Conservation (phyloP, 2,329 filamentous ascomycete species). For the Botrytis fragariae region DNA sequence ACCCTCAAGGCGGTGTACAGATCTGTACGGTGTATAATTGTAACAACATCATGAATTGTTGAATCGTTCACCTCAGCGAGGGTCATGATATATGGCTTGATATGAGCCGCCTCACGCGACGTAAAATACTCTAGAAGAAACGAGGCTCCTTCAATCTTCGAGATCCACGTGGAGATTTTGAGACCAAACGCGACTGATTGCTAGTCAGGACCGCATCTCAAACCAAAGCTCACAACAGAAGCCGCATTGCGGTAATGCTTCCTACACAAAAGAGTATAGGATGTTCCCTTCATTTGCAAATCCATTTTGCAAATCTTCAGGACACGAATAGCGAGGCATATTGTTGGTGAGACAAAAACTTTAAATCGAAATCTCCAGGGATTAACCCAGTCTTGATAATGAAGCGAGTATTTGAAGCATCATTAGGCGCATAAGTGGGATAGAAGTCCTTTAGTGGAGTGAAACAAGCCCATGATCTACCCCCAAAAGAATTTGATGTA, state of each 20-base stretch:
- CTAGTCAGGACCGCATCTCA: slow-evolving; percentile 14
- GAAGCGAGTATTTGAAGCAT: slow-evolving; percentile 10
- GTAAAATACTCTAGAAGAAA: slow-evolving; percentile 14
- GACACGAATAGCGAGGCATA: slow-evolving; percentile 3
- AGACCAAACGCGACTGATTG: slow-evolving; percentile 5
- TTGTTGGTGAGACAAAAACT: slow-evolving; percentile 14
- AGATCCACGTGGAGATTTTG: slow-evolving; percentile 10
- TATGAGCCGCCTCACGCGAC: slow-evolving; percentile 5
- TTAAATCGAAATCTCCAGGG: neutral
- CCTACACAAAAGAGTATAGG: neutral
- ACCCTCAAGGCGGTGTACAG: slow-evolving; percentile 13
- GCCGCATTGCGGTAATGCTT: slow-evolving; percentile 19
- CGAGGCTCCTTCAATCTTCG: slow-evolving; percentile 1
- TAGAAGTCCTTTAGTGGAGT: slow-evolving; percentile 15
- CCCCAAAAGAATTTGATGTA: slow-evolving; percentile 2
- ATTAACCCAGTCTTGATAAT: neutral
- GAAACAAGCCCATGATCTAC: slow-evolving; percentile 10
- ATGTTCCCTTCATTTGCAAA: slow-evolving; percentile 12
- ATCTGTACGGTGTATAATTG: neutral
- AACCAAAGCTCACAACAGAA: slow-evolving; percentile 10
- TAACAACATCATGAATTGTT: neutral
- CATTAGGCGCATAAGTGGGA: slow-evolving; percentile 19
- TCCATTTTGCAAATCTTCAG: slow-evolving; percentile 11
- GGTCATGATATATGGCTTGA: neutral
- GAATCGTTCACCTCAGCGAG: neutral